Conservation (phyloP, 441 rosid genomes). For the Adansonia gregorii region DNA sequence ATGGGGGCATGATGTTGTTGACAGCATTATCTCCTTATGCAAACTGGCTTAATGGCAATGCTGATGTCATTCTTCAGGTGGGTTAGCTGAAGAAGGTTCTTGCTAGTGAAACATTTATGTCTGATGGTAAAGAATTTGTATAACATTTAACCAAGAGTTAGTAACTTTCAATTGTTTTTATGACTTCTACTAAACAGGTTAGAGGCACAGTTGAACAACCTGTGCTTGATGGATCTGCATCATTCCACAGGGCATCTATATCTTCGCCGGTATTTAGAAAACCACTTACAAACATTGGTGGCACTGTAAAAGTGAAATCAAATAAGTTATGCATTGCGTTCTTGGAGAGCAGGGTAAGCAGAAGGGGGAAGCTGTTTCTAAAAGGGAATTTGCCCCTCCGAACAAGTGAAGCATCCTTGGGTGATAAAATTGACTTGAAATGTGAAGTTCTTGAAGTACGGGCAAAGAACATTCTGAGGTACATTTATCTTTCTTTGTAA, state of each 20-base stretch:
- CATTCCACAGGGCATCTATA: conserved; percentile 91
- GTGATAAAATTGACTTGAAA: conserved; percentile 90
- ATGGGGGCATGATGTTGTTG: conserved; percentile 98
- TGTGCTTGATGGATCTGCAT: conserved; percentile 89
- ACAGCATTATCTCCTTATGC: conserved; percentile 96
- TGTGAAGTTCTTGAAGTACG: conserved; percentile 96
- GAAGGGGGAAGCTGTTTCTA: conserved; percentile 87
- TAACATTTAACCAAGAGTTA: conserved; percentile 10
- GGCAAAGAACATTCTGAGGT: conserved; percentile 94
- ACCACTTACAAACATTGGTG: conserved; percentile 94
- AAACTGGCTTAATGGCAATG: conserved; percentile 96
- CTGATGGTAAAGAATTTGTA: neutral
- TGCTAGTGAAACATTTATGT: neutral
- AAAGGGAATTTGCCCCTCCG: conserved; percentile 92
- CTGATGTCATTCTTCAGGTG: conserved; percentile 96
- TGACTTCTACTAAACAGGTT: conserved; percentile 57
- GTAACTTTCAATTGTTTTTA: conserved; percentile 20
- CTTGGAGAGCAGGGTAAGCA: conserved; percentile 89
- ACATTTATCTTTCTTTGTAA: conserved; percentile 11
- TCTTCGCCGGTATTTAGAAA: conserved; percentile 86
- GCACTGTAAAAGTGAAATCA: conserved; percentile 89
- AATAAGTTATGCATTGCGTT: conserved; percentile 83
- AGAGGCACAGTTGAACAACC: conserved; percentile 99
- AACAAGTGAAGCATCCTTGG: conserved; percentile 74
- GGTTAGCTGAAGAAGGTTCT: conserved; percentile 23